Evolutionary conservation across 805 yeast species (phyloP), one percentile per base, ranked within the genome.

Genomic region (Candida verbasci): DNA sequence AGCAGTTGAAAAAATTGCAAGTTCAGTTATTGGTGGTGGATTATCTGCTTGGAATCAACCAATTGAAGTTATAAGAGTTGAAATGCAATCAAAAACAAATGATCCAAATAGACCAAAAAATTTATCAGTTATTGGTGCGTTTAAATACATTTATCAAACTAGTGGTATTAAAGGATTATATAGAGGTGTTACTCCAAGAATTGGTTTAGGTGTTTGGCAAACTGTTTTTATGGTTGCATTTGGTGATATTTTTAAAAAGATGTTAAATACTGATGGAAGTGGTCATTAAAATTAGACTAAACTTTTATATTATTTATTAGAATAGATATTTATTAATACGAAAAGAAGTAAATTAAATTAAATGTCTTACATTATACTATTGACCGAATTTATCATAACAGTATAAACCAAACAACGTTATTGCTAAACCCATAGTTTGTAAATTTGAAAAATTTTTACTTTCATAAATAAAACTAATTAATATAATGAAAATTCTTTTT

Each of bases 21-120:
- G 95, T 4, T 80, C 94, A 12, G 86, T 84, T 8, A 67, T 93
- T 44, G 98, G 98, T 76, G 98, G 98, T 68, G 97, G 96, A 46
- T 76, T 93, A 46, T 80, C 91, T 41, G 96, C 97, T 12, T 93
- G 98, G 97, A 93, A 93, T 66, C 98, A 93, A 68, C 98, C 97
- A 26, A 88, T 93, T 53, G 98, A 93, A 68, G 98, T 93, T 37
- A 84, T 89, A 48, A 80, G 98, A 63, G 95, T 93, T 14, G 98
- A 93, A 67, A 88, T 93, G 97, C 98, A 93, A 68, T 83, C 95
- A 39, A 83, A 84, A 69, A 87, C 89, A n/a, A 68, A 62, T 33
- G 97, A 91, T 65, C 96, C 97, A 49, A 87, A 87, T 58, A 82
- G 97, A 66, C 98, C 97, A 41, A 83, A 86, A 68, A 89, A 91